Evolutionary conservation across 2,329 filamentous ascomycete genomes (phyloP).

Genomic region (Monilinia laxa): DNA sequence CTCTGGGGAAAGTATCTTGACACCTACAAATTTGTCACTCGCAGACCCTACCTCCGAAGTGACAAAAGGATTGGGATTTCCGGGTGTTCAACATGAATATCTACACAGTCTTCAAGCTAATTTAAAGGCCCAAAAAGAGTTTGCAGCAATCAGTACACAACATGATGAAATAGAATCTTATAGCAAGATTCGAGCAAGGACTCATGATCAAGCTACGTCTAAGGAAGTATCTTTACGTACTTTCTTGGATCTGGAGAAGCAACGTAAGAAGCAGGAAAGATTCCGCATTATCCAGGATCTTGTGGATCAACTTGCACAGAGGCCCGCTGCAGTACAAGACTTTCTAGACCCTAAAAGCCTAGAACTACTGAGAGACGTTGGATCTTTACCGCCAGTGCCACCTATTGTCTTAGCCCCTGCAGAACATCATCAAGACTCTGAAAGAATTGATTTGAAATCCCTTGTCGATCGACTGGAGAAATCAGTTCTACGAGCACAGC

Average conservation of each 20-base stretch:
- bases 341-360: conserved; percentile 46
- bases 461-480: conserved; percentile 57
- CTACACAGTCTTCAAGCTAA: conserved; percentile 55
- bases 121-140: conserved; percentile 51
- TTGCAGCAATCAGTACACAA: conserved; percentile 38
- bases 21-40: conserved; percentile 47
- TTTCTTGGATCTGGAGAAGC: conserved; percentile 52
- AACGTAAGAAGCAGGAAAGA: conserved; percentile 53
- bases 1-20: conserved; percentile 41
- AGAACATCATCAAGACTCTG: conserved; percentile 31
- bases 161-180: conserved; percentile 24
- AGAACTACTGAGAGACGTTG: conserved; percentile 31
- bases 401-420: conserved; percentile 32
- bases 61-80: conserved; percentile 41
- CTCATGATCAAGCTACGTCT: conserved; percentile 24
- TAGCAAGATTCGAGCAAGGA: conserved; percentile 26
- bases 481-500: conserved; percentile 57
- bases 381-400: conserved; percentile 36
- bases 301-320: conserved; percentile 51
- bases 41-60: conserved; percentile 44
- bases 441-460: conserved; percentile 47
- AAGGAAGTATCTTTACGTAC: conserved; percentile 46
- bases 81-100: conserved; percentile 55
- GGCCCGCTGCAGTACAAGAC: conserved; percentile 51
- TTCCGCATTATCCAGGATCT: conserved; percentile 53